These are phyloP conservation scores for Catenaria anguillulae DNA, from an alignment of 371 early-diverging fungal species.

Conservation along the genomic window DNA sequence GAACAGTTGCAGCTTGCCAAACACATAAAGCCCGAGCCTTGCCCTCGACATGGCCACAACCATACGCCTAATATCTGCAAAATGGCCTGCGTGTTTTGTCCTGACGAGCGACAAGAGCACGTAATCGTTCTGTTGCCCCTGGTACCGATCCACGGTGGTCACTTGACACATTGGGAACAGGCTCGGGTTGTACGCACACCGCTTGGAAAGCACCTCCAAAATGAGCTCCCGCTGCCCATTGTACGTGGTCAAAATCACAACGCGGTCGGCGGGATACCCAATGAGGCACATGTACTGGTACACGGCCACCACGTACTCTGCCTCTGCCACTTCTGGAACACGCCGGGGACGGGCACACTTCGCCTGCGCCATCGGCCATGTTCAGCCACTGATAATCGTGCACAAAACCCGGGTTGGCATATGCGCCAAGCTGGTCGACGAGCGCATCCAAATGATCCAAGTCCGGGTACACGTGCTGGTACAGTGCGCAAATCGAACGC, in stretches of 20 bases:
- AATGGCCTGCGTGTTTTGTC: slow-evolving; percentile 72
- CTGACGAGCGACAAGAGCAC: slow-evolving; percentile 82
- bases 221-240: slow-evolving; percentile 87
- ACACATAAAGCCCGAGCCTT: slow-evolving; percentile 81
- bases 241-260: slow-evolving; percentile 84
- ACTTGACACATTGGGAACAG: slow-evolving; percentile 51
- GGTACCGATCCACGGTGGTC: slow-evolving; percentile 84
- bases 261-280: slow-evolving; percentile 77
- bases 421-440: slow-evolving; percentile 19
- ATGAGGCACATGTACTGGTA: slow-evolving; percentile 89
- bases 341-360: slow-evolving; percentile 61
- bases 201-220: slow-evolving; percentile 62
- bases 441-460: slow-evolving; percentile 45
- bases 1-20: slow-evolving; percentile 58
- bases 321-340: slow-evolving; percentile 91
- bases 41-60: slow-evolving; percentile 85
- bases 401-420: slow-evolving; percentile 68
- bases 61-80: slow-evolving; percentile 75
- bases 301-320: slow-evolving; percentile 84
- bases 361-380: slow-evolving; percentile 62
- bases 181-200: slow-evolving; percentile 67
- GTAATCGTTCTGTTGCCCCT: slow-evolving; percentile 88
- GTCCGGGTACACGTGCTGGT: slow-evolving; percentile 59
- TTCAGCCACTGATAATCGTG: slow-evolving; percentile 72
- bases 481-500: slow-evolving; percentile 59